Base-by-base conservation (phyloP, 2,329 filamentous ascomycete genomes). In the Microcera coccophila region DNA sequence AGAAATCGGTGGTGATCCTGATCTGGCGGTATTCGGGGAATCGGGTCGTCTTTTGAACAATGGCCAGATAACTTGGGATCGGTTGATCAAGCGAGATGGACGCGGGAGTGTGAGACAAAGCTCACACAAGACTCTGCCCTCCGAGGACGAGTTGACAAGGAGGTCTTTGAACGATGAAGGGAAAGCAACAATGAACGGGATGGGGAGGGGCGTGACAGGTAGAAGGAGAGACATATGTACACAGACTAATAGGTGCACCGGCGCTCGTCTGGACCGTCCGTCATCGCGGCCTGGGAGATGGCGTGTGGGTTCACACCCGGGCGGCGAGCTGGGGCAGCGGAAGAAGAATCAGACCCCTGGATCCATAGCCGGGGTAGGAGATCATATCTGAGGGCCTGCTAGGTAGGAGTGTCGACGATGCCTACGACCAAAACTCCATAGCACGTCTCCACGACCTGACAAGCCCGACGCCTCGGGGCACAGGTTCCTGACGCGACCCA, bases 161-260 rank as follows among this genome's bases (percentile, higher is more conserved):
- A 62, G 53, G 54, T 54, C 48, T 52, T 53, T 54, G 42, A 56
- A 53, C 45, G 40, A 48, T 41, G 48, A 50, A 60, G 51, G 55
- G 54, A 54, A 54, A 53, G 47, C 38, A 46, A 53, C 20, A 48
- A 47, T 52, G 53, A 51, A 48, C 39, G 42, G 48, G 47, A 49
- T 43, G 53, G 42, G 52, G 55, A 61, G 60, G 61, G 62, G 62
- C 49, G 61, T 59, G 53, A 49, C 56, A 61, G 61, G 62, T 62
- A 65, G 54, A 64, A 65, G 61, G 62, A 60, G 58, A 56, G 55
- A 57, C 51, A 41, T n/a, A 45, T 53, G 52, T 52, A 52, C 46
- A 42, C 45, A 54, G 54, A 47, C 50, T 57, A 54, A 43, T 45
- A 49, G 50, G 48, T 19, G 33, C 48, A 59, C 39, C 52, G 40